These are phyloP conservation scores for Rhodamnia argentea DNA, from an alignment of 345 rosid genomes.

Conservation along the genomic window DNA sequence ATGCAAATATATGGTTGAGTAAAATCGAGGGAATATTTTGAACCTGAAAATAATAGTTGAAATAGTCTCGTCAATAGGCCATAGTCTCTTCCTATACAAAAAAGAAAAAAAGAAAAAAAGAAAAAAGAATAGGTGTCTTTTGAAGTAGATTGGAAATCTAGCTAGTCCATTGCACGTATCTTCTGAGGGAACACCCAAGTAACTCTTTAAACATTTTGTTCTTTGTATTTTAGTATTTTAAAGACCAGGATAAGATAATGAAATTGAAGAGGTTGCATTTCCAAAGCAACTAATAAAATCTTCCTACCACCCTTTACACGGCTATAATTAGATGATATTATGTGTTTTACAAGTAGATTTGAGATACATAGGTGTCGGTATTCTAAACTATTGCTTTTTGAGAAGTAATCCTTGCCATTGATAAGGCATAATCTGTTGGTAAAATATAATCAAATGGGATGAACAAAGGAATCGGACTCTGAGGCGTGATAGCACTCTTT, in stretches of 20 bases:
- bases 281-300: neutral
- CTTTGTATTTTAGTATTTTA: neutral
- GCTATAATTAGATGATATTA: neutral
- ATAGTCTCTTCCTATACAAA: neutral
- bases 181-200: neutral
- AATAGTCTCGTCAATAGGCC: neutral
- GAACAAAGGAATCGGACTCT: no score
- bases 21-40: neutral
- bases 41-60: neutral
- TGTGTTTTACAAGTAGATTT: neutral
- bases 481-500: no score
- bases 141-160: neutral
- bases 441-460: no score
- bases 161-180: neutral
- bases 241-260: neutral
- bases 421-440: neutral
- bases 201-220: neutral
- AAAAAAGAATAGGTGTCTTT: neutral
- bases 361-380: neutral
- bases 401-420: neutral
- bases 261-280: neutral
- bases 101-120: neutral
- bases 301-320: neutral
- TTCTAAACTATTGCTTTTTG: neutral
- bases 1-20: neutral